Percentiles rank a stretch among this genome's conserved stretches.
Conservation (phyloP, 2,329 filamentous ascomycete species). For the Teratosphaeria epicoccoides region DNA sequence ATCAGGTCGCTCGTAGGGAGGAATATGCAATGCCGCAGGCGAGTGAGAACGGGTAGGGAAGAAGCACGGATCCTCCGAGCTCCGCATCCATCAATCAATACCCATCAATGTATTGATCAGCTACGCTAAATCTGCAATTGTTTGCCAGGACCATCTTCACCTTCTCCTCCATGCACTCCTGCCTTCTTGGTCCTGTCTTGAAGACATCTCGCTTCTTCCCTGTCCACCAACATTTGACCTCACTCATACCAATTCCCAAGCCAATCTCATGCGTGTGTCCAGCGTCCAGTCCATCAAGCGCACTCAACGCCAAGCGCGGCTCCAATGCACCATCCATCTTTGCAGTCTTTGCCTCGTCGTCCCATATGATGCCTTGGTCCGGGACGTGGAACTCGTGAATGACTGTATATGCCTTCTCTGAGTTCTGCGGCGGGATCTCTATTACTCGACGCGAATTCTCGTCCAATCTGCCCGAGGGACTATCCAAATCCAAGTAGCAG, state of each 20-base stretch:
- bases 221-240: neutral
- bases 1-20: neutral
- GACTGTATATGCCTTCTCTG: neutral
- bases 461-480: neutral
- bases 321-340: neutral
- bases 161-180: neutral
- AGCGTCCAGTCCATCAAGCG: neutral
- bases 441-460: neutral
- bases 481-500: neutral
- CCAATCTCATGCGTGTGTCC: neutral
- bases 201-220: neutral
- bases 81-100: neutral
- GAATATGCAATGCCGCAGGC: neutral
- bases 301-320: neutral
- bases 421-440: neutral
- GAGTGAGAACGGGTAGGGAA: neutral
- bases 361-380: neutral
- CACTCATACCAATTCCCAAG: neutral
- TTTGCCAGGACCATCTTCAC: neutral
- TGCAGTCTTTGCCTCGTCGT: neutral
- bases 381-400: neutral
- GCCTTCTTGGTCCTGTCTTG: neutral
- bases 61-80: neutral
- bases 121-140: neutral
- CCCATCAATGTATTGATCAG: neutral